phyloP scores from a whole-genome alignment of 2,329 filamentous ascomycete genomes.

The Exophiala viscosa region DNA sequence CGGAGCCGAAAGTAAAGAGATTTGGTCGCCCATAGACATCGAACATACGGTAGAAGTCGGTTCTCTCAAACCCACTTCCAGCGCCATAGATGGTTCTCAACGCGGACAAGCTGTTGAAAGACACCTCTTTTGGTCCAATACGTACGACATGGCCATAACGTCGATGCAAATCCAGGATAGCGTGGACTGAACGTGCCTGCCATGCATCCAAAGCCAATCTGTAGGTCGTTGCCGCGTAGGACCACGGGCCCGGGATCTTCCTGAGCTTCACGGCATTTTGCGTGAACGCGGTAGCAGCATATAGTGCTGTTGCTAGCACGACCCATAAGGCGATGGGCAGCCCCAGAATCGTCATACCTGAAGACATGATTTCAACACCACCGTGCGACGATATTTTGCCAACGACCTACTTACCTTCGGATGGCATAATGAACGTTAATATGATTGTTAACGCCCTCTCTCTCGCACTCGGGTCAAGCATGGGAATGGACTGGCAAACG shows the following conservation, averaged over 20 bases:
- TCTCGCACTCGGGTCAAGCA: background rate
- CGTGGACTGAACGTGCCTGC: slow-evolving; percentile 19
- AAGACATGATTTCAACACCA: slow-evolving; percentile 64
- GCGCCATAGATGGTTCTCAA: slow-evolving; percentile 54
- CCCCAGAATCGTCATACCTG: slow-evolving; percentile 72
- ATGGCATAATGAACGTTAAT: background rate
- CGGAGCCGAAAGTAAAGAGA: slow-evolving; percentile 49
- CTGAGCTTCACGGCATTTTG: slow-evolving; percentile 11
- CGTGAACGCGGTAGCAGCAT: background rate
- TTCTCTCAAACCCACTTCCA: slow-evolving; percentile 50
- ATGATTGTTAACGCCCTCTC: slow-evolving; percentile 36
- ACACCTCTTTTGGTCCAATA: slow-evolving; percentile 47
- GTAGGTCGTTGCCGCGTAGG: slow-evolving; percentile 20
- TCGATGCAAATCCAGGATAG: slow-evolving; percentile 39
- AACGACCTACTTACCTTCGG: slow-evolving; percentile 53
- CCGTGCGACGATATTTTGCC: slow-evolving; percentile 38
- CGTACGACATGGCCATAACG: slow-evolving; percentile 49
- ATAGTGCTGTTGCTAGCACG: slow-evolving; percentile 5
- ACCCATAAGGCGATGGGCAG: slow-evolving; percentile 12
- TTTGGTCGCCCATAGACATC: slow-evolving; percentile 43
- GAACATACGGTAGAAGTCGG: slow-evolving; percentile 55
- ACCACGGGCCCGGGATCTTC: slow-evolving; percentile 22
- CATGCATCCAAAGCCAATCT: slow-evolving; percentile 24
- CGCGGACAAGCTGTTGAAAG: slow-evolving; percentile 44
- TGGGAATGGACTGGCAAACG: too few relatives aligned